These are phyloP conservation scores for Malassezia obtusa DNA, from an alignment of 1,284 basidiomycete species.

Conservation along the genomic window DNA sequence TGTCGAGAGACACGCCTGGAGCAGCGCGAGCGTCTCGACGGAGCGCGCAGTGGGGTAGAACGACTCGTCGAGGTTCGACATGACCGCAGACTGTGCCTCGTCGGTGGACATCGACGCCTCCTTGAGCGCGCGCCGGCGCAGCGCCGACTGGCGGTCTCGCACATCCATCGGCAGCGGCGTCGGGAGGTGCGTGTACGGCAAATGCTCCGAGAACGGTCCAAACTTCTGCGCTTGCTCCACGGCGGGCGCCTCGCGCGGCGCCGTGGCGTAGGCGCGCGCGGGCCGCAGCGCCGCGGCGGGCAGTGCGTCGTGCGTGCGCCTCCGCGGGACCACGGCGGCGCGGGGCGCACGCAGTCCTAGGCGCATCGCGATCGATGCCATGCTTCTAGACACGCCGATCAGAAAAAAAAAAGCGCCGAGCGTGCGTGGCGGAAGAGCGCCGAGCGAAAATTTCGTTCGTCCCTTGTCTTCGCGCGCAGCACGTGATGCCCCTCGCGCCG, in stretches of 20 bases:
- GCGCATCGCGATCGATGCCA: background rate
- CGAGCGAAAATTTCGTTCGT: background rate
- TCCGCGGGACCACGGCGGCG: background rate
- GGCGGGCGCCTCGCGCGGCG: background rate
- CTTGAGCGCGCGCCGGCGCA: constrained; percentile 5
- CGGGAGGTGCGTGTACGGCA: constrained; percentile 10
- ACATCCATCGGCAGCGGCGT: constrained; percentile 13
- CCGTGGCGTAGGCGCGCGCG: background rate
- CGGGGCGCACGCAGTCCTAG: background rate
- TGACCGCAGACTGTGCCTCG: background rate
- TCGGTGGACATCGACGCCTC: background rate
- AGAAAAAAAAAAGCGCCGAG: no score
- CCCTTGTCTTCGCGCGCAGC: background rate
- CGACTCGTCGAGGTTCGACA: constrained; percentile 22
- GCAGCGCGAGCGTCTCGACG: constrained; percentile 33
- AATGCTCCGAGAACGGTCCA: background rate
- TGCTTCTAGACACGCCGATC: background rate
- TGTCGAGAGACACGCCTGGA: constrained; percentile 39
- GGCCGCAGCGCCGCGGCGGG: background rate
- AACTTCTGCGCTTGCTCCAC: background rate
- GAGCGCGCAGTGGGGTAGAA: constrained; percentile 31
- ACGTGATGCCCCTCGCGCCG: background rate
- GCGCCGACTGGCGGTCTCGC: constrained; percentile 2
- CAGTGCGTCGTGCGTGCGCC: background rate
- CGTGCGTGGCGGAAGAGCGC: background rate